Base-by-base conservation (phyloP, 257 asterid species). In the Solanum tarijense region DNA sequence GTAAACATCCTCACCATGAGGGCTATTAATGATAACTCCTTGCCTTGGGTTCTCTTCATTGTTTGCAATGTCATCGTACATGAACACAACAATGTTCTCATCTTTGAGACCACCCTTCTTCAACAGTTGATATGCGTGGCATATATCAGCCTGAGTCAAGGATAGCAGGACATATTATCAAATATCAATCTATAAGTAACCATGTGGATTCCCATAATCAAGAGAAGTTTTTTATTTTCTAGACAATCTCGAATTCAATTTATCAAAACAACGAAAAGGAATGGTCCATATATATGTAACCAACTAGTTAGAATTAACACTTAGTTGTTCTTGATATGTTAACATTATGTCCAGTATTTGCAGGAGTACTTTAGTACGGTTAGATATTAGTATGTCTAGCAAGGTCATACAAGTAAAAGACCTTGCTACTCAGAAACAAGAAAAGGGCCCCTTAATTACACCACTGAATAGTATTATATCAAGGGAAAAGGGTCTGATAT, bases 51-150 rank as follows among this genome's bases (percentile, higher is more conserved):
- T 97, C 89, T 96, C 98, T 27, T 14, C 82, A 65, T 93, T 86
- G 90, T 93, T 83, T 71, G 99, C 99, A 90, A 97, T 95, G 91
- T 97, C 99, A 89, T 97, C 99, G 35, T 95, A 94, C 98, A 95
- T 96, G 86, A 96, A 93, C 39, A 96, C 98, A 43, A 96, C 86
- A 83, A 96, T 97, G 52, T 97, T 97, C 88, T 97, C 99, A 88
- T 97, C 98, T 89, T 94, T 97, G 82, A 97, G 94, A 86, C 99
- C 99, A 39, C 98, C 98, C 87, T 68, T 92, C 93, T 92, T 96
- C 34, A 97, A 89, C 85, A 95, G 89, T 93, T 97, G 98, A 91
- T 96, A 97, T 13, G 99, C 98, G 88, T 97, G 99, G 87, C 99
- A 97, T n/a, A 96, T 93, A 89, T 97, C 99, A 60, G 99, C 99